These are phyloP conservation scores for Sporothrix humicola DNA, from an alignment of 2,329 filamentous ascomycete species.

Conservation along the genomic window DNA sequence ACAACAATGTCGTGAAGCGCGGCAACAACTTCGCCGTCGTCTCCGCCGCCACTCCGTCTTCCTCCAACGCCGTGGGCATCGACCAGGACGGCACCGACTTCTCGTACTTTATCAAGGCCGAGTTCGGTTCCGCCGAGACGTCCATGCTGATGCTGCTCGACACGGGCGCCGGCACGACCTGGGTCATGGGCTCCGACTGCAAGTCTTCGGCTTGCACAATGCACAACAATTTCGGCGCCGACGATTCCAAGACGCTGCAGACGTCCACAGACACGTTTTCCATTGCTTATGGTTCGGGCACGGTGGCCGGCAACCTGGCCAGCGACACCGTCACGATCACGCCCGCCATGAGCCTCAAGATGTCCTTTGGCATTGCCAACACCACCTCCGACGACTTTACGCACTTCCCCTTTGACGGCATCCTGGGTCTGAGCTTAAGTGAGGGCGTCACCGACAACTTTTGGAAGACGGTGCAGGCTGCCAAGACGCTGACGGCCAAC, in stretches of 20 bases:
- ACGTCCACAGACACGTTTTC: constrained; percentile 61
- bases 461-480: constrained; percentile 64
- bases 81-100: constrained; percentile 69
- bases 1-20: constrained; percentile 43
- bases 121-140: constrained; percentile 61
- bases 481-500: constrained; percentile 64
- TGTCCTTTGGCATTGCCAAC: constrained; percentile 75
- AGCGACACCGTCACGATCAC: constrained; percentile 72
- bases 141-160: constrained; percentile 68
- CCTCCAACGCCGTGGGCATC: constrained; percentile 59
- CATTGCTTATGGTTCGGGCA: constrained; percentile 78
- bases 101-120: constrained; percentile 66
- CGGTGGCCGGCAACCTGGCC: constrained; percentile 69
- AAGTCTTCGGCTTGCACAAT: constrained; percentile 66
- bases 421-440: constrained; percentile 75
- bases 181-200: constrained; percentile 80
- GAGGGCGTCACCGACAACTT: constrained; percentile 68
- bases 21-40: constrained; percentile 56
- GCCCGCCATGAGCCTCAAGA: constrained; percentile 61
- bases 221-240: constrained; percentile 72
- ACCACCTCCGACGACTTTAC: constrained; percentile 75
- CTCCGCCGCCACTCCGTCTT: constrained; percentile 53
- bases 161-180: constrained; percentile 74
- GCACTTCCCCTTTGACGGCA: constrained; percentile 84
- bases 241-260: constrained; percentile 68